A percentile compares a stretch with the other conserved stretches of the same genome.
phyloP scores from a whole-genome alignment of 2,329 filamentous ascomycete species.

The Ophiognomonia clavigignenti-juglandacearum region DNA sequence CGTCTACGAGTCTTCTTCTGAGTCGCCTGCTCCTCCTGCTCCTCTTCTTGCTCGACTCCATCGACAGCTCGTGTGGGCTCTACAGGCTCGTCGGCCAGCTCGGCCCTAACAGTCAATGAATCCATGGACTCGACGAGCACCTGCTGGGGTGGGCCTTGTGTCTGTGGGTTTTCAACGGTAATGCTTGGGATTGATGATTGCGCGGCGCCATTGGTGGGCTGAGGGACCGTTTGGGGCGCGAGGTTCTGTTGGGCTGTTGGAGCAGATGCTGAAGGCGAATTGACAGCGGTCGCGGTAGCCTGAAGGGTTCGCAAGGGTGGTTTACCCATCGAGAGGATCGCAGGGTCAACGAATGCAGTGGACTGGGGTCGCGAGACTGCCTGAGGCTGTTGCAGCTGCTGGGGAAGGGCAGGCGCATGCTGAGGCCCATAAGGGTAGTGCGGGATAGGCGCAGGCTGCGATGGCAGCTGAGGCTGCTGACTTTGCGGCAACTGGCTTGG shows the following conservation, averaged over 20 bases:
- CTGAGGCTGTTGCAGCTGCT: conserved; percentile 22
- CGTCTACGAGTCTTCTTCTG: conserved; percentile 27
- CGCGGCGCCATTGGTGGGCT: conserved; percentile 1
- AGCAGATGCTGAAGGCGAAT: conserved; percentile 13
- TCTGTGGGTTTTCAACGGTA: conserved; percentile 6
- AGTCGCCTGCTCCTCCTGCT: conserved; percentile 19
- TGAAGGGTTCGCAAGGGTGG: conserved; percentile 28
- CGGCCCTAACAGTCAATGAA: conserved; percentile 19
- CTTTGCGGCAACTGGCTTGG: background rate
- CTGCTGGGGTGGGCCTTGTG: conserved; percentile 18
- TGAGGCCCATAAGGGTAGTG: too few species aligned
- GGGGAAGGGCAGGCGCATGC: conserved; percentile 16
- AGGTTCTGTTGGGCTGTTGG: conserved; percentile 19
- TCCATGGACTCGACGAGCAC: conserved; percentile 19
- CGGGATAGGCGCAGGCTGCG: too few species aligned
- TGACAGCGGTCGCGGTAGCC: background rate
- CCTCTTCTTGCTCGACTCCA: conserved; percentile 15
- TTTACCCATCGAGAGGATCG: conserved; percentile 66
- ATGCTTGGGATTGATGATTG: conserved; percentile 11
- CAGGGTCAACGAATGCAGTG: conserved; percentile 71
- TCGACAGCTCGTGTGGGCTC: conserved; percentile 17
- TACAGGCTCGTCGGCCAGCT: conserved; percentile 18
- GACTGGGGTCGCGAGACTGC: too few species aligned
- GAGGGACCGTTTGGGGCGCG: conserved; percentile 2
- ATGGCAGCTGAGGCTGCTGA: conserved; percentile 12